Evolutionary conservation across 106 monocot species (phyloP).

Genomic region (Platanthera zijinensis): DNA sequence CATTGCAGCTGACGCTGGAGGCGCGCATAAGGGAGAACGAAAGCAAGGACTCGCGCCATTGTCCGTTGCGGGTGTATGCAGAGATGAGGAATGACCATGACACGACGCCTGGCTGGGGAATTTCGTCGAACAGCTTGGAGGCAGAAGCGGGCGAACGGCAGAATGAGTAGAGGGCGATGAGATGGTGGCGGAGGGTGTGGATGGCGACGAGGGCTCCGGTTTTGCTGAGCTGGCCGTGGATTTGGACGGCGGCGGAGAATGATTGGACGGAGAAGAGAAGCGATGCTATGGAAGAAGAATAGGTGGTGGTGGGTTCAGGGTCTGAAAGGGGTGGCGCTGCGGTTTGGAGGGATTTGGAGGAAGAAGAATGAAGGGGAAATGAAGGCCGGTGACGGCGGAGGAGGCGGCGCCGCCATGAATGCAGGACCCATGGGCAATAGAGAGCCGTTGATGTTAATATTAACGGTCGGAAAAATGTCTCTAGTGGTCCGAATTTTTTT

Average conservation of each 20-base stretch:
- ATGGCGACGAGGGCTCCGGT: constrained; percentile 24
- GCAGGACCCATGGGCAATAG: constrained; percentile 6
- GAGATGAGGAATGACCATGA: constrained; percentile 63
- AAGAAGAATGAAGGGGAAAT: neutral
- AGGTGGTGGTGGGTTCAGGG: neutral
- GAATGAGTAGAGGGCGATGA: constrained; percentile 46
- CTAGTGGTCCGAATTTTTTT: no score
- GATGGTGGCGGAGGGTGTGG: constrained; percentile 30
- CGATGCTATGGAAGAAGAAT: neutral
- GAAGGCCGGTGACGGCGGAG: neutral
- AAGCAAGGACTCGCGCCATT: constrained; percentile 29
- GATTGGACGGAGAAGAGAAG: constrained; percentile 18
- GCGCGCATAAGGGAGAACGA: constrained; percentile 47
- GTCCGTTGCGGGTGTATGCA: constrained; percentile 32
- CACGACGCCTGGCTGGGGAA: constrained; percentile 45
- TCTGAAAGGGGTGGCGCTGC: neutral
- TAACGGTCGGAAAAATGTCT: neutral
- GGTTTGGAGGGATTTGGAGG: neutral
- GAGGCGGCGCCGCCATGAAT: neutral
- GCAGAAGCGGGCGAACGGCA: constrained; percentile 23
- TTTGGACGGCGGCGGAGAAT: constrained; percentile 13
- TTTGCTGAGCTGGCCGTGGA: constrained; percentile 46
- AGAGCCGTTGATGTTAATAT: neutral
- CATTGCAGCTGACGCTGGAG: constrained; percentile 32
- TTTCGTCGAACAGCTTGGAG: constrained; percentile 70